These are phyloP conservation scores for Lepidopterella palustris DNA, from an alignment of 495 filamentous ascomycete genomes.

Conservation along the genomic window DNA sequence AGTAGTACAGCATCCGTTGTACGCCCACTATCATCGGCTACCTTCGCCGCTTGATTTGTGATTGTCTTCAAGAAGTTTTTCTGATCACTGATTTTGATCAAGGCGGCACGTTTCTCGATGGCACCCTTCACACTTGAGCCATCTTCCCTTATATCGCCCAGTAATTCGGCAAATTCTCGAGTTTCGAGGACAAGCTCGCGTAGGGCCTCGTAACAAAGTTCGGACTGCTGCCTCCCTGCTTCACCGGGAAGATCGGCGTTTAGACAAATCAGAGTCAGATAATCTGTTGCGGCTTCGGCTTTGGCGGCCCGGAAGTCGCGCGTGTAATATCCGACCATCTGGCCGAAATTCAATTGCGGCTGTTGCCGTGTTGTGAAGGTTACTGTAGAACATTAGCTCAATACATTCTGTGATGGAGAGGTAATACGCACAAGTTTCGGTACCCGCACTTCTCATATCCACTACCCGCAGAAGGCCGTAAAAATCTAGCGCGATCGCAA, in stretches of 20 bases:
- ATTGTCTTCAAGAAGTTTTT: slow-evolving; percentile 79
- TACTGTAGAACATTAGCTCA: slow-evolving; percentile 44
- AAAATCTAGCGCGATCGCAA: slow-evolving; percentile 80
- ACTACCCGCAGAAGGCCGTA: slow-evolving; percentile 87
- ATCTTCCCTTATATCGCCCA: slow-evolving; percentile 82
- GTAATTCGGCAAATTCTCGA: slow-evolving; percentile 83
- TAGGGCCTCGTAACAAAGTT: slow-evolving; percentile 84
- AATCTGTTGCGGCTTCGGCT: slow-evolving; percentile 83
- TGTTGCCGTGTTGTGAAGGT: slow-evolving; percentile 66
- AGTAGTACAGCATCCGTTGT: slow-evolving; percentile 88
- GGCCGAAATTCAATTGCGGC: slow-evolving; percentile 89
- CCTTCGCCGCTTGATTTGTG: slow-evolving; percentile 79
- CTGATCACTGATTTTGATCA: slow-evolving; percentile 74
- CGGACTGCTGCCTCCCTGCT: slow-evolving; percentile 66
- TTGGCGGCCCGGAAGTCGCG: slow-evolving; percentile 86
- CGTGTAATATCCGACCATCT: slow-evolving; percentile 91
- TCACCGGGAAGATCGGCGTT: slow-evolving; percentile 75
- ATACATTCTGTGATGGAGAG: background rate
- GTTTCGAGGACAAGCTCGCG: slow-evolving; percentile 94
- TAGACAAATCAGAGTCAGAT: slow-evolving; percentile 85
- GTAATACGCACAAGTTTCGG: slow-evolving; percentile 61
- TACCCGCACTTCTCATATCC: slow-evolving; percentile 58
- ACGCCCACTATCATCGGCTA: slow-evolving; percentile 89
- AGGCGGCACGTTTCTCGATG: slow-evolving; percentile 78
- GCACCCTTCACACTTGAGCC: slow-evolving; percentile 75